Evolutionary conservation across 2,329 filamentous ascomycete species (phyloP), one percentile per base, ranked within the genome.

Genomic region (Periconia digitata): DNA sequence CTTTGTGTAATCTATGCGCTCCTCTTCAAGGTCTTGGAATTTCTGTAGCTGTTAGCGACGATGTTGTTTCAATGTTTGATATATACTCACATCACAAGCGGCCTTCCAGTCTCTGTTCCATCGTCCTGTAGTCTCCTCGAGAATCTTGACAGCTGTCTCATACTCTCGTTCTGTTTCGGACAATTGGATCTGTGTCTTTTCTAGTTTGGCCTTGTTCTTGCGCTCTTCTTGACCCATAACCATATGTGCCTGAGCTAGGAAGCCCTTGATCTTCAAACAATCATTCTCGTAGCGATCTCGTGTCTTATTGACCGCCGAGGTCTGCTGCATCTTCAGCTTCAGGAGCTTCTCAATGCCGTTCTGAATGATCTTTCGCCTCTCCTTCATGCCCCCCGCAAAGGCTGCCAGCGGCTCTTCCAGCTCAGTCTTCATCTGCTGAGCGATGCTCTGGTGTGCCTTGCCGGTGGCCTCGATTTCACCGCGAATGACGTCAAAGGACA

Each of bases 91-190:
- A 65, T 87, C 95, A 63, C 94, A 95, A 1, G 92, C 94, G 17
- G 89, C 85, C 74, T 97, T 99, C 94, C 94, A 99, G 70, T 99
- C 94, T 62, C 92, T 83, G 68, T 99, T 99, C 94, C 94, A 99
- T 46, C 92, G 83, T 4, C 85, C 87, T 0, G 94, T 99, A 0
- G 94, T 99, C 60, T 97, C 94, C 67, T 99, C 92, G 5, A 99
- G 80, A 1, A 89, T 81, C 72, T 97, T 97, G 50, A 99, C 88
- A 0, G 94, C 91, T 43, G 84, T 84, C 71, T 99, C 92, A 68
- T 99, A 99, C 22, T 51, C 63, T 97, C 94, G 38, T 85, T 86
- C 73, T 95, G 97, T 51, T 92, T 92, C 7, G 0, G 92, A 92
- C 50, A 99, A 82, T 64, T 92, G 95, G 62, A 96, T 94, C 70